phyloP scores from a whole-genome alignment of 345 rosid genomes.

The Cardamine chenopodiifolia region DNA sequence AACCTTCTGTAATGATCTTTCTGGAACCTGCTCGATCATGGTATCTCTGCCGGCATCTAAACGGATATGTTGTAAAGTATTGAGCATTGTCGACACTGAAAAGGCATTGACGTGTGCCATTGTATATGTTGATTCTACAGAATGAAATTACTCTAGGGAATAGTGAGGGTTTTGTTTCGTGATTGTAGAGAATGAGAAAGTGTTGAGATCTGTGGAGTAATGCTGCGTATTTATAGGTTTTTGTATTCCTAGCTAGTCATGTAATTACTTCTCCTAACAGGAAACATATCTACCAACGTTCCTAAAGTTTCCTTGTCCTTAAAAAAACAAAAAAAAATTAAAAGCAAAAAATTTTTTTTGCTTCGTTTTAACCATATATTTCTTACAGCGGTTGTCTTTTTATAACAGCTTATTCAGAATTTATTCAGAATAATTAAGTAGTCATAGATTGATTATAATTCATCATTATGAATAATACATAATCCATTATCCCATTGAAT shows the following conservation, averaged over 20 bases:
- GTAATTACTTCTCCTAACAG: not conserved
- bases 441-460: no score
- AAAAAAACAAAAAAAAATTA: no score
- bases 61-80: not conserved
- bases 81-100: not conserved
- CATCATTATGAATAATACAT: no score
- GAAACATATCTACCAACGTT: not conserved
- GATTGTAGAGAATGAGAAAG: not conserved
- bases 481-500: no score
- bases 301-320: not conserved
- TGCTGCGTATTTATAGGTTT: not conserved
- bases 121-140: not conserved
- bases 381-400: not conserved
- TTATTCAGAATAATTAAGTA: no score
- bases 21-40: not conserved
- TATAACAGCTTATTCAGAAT: no score
- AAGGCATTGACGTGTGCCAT: not conserved
- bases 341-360: no score
- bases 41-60: not conserved
- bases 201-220: not conserved
- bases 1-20: not conserved
- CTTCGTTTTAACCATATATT: no score
- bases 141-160: not conserved
- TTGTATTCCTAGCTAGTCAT: not conserved
- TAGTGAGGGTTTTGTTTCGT: not conserved